Evolutionary conservation across 202 grass and related monocot species (phyloP).

Genomic region (Schoenoplectus tabernaemontani): DNA sequence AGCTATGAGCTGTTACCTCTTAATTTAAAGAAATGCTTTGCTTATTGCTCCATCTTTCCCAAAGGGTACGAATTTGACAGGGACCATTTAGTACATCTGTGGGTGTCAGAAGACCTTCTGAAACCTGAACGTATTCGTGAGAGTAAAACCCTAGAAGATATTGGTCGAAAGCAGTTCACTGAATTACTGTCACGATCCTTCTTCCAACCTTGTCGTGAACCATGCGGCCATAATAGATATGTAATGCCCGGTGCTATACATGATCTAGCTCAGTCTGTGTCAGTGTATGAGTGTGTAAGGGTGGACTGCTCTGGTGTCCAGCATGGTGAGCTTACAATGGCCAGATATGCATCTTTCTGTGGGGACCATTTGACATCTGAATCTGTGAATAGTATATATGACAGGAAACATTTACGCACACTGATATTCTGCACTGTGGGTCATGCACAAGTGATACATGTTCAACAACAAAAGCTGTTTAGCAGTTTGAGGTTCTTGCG

Average conservation of each 20-base stretch:
- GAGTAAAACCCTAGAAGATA: slow-evolving; percentile 7
- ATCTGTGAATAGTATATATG: not conserved
- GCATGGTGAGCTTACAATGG: not conserved
- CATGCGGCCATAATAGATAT: not conserved
- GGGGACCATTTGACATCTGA: not conserved
- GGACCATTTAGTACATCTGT: slow-evolving; percentile 32
- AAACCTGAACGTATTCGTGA: not conserved
- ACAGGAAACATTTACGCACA: slow-evolving; percentile 4
- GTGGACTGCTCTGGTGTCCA: not conserved
- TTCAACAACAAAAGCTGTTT: not conserved
- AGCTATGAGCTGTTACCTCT: slow-evolving; percentile 29
- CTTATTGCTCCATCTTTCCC: slow-evolving; percentile 27
- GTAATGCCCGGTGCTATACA: slow-evolving; percentile 30
- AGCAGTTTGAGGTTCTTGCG: slow-evolving; percentile 19
- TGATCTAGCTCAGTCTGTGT: slow-evolving; percentile 23
- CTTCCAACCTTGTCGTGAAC: slow-evolving; percentile 18
- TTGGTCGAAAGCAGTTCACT: slow-evolving; percentile 21
- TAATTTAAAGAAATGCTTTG: slow-evolving; percentile 27
- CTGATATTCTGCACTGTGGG: not conserved
- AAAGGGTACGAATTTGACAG: slow-evolving; percentile 23
- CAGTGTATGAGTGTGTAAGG: slow-evolving; percentile 10
- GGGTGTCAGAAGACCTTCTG: slow-evolving; percentile 29
- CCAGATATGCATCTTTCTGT: slow-evolving; percentile 16
- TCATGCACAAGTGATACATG: not conserved
- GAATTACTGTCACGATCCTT: slow-evolving; percentile 25